Conservation (phyloP, 2,329 filamentous ascomycete species). For the Atkinsonella texensis region DNA sequence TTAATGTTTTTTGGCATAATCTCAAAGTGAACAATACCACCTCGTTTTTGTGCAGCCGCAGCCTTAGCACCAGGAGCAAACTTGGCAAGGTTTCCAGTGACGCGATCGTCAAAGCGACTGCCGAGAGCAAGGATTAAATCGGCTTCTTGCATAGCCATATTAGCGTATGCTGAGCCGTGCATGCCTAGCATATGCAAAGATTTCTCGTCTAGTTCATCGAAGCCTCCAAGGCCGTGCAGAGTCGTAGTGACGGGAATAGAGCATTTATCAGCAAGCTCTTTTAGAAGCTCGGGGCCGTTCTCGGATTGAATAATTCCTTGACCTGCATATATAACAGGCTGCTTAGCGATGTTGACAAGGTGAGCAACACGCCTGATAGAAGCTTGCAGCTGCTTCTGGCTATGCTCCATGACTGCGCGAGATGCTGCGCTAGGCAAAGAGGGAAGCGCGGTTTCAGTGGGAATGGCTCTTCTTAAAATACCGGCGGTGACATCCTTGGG, state of each 20-base stretch:
- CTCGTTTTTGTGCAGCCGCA: conserved; percentile 72
- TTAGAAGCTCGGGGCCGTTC: conserved; percentile 67
- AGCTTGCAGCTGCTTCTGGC: conserved; percentile 56
- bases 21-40: conserved; percentile 95
- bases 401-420: conserved; percentile 63
- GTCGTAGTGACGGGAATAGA: conserved; percentile 93
- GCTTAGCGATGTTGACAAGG: conserved; percentile 80
- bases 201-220: conserved; percentile 87
- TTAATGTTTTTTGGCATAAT: conserved; percentile 99
- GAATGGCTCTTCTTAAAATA: conserved; percentile 73
- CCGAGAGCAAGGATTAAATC: conserved; percentile 93
- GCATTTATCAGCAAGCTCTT: conserved; percentile 78
- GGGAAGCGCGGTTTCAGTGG: conserved; percentile 60
- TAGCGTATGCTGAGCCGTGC: conserved; percentile 95
- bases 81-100: conserved; percentile 68
- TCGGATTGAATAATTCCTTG: conserved; percentile 75
- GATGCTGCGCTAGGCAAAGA: conserved; percentile 78
- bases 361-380: conserved; percentile 68
- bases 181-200: conserved; percentile 97
- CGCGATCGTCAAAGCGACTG: conserved; percentile 91
- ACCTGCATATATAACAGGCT: conserved; percentile 90
- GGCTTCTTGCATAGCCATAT: conserved; percentile 95
- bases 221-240: conserved; percentile 83
- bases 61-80: conserved; percentile 83
- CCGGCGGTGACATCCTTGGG: conserved; percentile 93